Base-by-base conservation (phyloP, 176 grass and related monocot genomes). In the Eremochloa ophiuroides region DNA sequence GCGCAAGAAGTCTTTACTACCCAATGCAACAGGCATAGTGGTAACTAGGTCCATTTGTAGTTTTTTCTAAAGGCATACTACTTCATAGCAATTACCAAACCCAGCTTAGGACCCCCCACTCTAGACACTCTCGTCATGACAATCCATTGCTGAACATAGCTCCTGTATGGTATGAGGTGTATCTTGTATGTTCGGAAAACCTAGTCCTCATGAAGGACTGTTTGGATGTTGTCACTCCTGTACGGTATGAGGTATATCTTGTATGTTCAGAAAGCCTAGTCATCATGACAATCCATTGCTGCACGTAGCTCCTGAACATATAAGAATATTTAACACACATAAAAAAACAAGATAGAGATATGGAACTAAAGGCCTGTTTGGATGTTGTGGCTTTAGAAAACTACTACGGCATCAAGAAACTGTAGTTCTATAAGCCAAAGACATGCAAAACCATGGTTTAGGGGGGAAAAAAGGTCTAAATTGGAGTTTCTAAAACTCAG, bases 51-150 rank as follows among this genome's bases (percentile, higher is more conserved):
- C 14, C 22, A 69, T 35, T 16, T 26, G 6, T 23, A 38, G 69
- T 73, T 77, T 2, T 27, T 31, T 50, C 11, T 31, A 23, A 75
- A 71, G 62, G 62, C 62, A 70, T 69, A 67, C 29, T 84, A 60
- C 30, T 80, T 76, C 63, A 81, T 27, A 81, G 53, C 62, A n/a
- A 34, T 70, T 63, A 73, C 62, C 30, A 73, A 85, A 80, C 61
- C 74, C 31, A 79, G 61, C 38, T 62, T 44, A 60, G 60, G 50
- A 29, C 30, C 27, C 55, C 38, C n/a, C n/a, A 48, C 18, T 62
- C 37, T 64, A 28, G 30, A 18, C 69, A 35, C 20, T 61, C 2
- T 69, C 8, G 14, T 27, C n/a, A 65, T 8, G 69, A 69, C 17
- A 77, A 41, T 69, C 3, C 28, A 59, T 66, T 31, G 16, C 33